phyloP scores from a whole-genome alignment of 805 yeast species.

The Saccharomycopsis sp. region DNA sequence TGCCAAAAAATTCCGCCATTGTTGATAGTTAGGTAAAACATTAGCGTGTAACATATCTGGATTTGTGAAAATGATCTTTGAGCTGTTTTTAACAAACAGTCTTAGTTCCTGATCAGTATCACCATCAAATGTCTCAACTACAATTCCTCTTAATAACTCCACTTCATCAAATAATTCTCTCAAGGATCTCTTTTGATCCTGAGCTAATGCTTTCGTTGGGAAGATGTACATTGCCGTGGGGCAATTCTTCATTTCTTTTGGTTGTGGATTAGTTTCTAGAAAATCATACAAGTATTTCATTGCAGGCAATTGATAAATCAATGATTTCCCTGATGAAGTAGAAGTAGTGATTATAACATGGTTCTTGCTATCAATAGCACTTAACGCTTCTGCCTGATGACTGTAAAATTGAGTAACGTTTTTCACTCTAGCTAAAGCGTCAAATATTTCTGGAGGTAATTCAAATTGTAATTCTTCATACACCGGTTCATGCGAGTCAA shows the following conservation, averaged over 20 bases:
- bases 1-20: conserved; percentile 65
- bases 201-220: conserved; percentile 97
- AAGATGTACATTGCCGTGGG: conserved; percentile 79
- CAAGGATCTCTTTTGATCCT: conserved; percentile 87
- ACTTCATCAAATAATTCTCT: conserved; percentile 47
- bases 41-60: conserved; percentile 92
- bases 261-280: not conserved
- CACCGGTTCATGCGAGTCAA: conserved; percentile 39
- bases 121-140: conserved; percentile 86
- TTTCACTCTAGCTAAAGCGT: conserved; percentile 43
- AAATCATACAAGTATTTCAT: conserved; percentile 32
- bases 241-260: not conserved
- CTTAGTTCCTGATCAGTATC: conserved; percentile 68
- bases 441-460: conserved; percentile 44
- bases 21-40: conserved; percentile 67
- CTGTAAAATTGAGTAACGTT: conserved; percentile 52
- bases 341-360: conserved; percentile 89
- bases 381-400: conserved; percentile 79
- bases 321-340: conserved; percentile 93
- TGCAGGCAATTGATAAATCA: conserved; percentile 87
- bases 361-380: conserved; percentile 45
- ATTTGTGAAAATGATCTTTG: conserved; percentile 83
- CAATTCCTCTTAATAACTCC: conserved; percentile 37
- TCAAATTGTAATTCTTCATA: conserved; percentile 37
- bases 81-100: conserved; percentile 45